Evolutionary conservation across 1,284 basidiomycete genomes (phyloP).

Genomic region (Psilocybe mexicana): DNA sequence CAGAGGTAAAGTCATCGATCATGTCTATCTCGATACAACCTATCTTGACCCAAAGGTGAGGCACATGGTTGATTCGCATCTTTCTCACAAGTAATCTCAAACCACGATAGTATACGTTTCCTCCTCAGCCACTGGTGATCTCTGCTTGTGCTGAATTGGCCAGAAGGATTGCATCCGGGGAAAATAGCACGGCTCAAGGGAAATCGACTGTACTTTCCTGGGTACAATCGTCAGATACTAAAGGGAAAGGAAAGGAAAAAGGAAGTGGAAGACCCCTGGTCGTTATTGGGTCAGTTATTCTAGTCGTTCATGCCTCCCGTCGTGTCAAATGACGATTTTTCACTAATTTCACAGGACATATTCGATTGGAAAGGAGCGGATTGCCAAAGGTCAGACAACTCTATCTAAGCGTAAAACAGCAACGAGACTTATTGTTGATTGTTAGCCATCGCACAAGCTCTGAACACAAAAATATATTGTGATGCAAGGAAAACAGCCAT

Average conservation of each 20-base stretch:
- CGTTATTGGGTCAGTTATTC: conserved; percentile 73
- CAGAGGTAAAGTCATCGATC: conserved; percentile 78
- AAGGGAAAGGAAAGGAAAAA: conserved; percentile 34
- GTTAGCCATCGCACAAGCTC: conserved; percentile 79
- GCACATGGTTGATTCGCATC: neutral
- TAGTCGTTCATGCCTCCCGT: neutral
- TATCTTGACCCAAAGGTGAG: conserved; percentile 87
- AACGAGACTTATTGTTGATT: neutral
- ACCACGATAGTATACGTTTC: conserved; percentile 79
- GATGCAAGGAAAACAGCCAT: conserved; percentile 82
- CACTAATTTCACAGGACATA: conserved; percentile 67
- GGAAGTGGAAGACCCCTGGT: conserved; percentile 51
- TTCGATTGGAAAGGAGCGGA: conserved; percentile 95
- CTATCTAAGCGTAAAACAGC: neutral
- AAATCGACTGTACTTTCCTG: conserved; percentile 44
- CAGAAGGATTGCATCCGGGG: conserved; percentile 52
- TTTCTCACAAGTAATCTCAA: neutral
- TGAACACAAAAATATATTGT: conserved; percentile 89
- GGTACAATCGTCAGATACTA: conserved; percentile 24
- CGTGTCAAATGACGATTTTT: neutral
- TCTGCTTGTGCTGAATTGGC: conserved; percentile 89
- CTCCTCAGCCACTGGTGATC: conserved; percentile 91
- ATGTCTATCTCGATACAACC: conserved; percentile 95
- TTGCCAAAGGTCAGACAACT: conserved; percentile 79
- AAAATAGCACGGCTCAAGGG: conserved; percentile 25